phyloP scores from a whole-genome alignment of 2,329 filamentous ascomycete genomes.

The Fusarium graminum region DNA sequence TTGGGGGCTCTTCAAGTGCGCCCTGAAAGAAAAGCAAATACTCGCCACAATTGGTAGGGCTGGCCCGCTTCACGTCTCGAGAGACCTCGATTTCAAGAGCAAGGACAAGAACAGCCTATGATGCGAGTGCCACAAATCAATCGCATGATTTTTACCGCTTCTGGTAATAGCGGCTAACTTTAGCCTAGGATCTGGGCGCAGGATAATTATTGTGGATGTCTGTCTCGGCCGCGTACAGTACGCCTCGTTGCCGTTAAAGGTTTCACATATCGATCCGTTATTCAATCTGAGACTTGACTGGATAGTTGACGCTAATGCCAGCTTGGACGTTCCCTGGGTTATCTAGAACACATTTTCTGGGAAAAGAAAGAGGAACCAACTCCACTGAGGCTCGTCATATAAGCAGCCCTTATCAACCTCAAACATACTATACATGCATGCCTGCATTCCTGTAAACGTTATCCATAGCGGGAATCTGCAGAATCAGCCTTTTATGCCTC shows the following conservation, averaged over 20 bases:
- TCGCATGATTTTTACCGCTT: conserved; percentile 30
- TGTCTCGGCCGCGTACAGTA: conserved; percentile 34
- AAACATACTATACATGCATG: conserved; percentile 14
- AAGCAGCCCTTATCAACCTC: conserved; percentile 13
- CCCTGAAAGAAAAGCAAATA: conserved; percentile 25
- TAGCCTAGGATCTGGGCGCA: conserved; percentile 1
- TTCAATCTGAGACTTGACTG: conserved; percentile 29
- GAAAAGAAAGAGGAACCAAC: background rate
- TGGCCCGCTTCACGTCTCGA: conserved; percentile 9
- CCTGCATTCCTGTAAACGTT: conserved; percentile 15
- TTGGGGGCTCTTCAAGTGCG: background rate
- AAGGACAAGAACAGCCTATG: conserved; percentile 1
- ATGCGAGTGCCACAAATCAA: conserved; percentile 37
- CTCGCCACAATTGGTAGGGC: conserved; percentile 16
- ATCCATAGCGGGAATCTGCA: background rate
- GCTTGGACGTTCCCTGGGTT: background rate
- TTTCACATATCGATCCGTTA: conserved; percentile 33
- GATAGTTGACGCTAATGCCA: background rate
- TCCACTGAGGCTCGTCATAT: background rate
- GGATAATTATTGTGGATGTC: conserved; percentile 9
- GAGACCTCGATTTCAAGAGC: background rate
- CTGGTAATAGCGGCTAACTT: conserved; percentile 40
- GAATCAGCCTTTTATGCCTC: background rate
- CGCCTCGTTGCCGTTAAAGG: conserved; percentile 33
- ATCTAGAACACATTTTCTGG: background rate